Evolutionary conservation across 2,329 filamentous ascomycete species (phyloP).

Genomic region (Lachnellula occidentalis): DNA sequence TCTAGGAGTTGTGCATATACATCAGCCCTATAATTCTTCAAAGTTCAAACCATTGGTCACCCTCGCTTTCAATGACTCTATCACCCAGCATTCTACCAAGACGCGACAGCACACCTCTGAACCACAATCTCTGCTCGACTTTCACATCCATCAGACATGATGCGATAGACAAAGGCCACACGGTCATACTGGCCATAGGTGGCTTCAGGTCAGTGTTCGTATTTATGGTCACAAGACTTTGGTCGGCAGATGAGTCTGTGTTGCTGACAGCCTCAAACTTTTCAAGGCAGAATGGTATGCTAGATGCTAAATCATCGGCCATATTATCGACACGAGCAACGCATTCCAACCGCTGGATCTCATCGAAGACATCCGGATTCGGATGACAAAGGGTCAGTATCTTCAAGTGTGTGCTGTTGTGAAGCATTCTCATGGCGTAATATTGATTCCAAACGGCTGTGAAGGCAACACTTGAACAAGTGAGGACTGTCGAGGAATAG

Average conservation of each 20-base stretch:
- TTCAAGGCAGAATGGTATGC: conserved; percentile 7
- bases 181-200: conserved; percentile 8
- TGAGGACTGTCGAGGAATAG: conserved; percentile 24
- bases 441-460: conserved; percentile 26
- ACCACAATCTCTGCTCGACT: conserved; percentile 17
- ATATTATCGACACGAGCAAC: neutral
- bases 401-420: conserved; percentile 21
- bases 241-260: too few relatives aligned
- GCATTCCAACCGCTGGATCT: neutral
- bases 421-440: conserved; percentile 24
- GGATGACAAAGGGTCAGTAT: conserved; percentile 11
- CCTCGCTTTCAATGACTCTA: conserved; percentile 16
- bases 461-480: conserved; percentile 18
- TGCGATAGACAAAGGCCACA: conserved; percentile 22
- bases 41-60: conserved; percentile 1
- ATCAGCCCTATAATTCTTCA: neutral
- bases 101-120: conserved; percentile 16
- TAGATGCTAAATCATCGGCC: conserved; percentile 1
- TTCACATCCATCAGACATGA: conserved; percentile 16
- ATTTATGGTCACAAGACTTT: neutral
- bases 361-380: neutral
- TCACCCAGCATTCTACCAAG: conserved; percentile 21
- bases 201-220: conserved; percentile 16
- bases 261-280: neutral
- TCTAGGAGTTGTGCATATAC: neutral